Conservation (phyloP, 345 rosid species). For the Pistacia vera region DNA sequence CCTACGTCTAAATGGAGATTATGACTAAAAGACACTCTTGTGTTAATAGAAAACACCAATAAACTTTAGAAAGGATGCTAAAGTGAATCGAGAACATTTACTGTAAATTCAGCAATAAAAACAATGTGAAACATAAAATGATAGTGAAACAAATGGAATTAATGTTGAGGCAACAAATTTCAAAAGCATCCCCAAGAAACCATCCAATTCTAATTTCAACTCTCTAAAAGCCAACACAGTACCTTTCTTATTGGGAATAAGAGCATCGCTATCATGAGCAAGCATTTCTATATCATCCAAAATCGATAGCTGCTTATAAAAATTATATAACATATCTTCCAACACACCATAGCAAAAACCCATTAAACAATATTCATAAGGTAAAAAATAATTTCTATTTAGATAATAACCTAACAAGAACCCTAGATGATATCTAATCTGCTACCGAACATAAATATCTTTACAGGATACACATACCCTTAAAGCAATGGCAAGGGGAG, state of each 20-base stretch:
- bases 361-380: not conserved
- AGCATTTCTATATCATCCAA: not conserved
- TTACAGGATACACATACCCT: conserved; percentile 43
- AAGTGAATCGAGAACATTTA: too few species aligned
- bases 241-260: not conserved
- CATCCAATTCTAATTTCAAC: not conserved
- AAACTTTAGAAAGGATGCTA: too few species aligned
- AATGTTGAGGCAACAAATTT: not conserved
- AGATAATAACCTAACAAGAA: not conserved
- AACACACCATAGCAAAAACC: not conserved
- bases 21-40: not conserved
- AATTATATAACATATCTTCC: not conserved
- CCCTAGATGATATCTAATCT: not conserved
- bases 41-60: too few species aligned
- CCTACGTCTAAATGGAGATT: not conserved
- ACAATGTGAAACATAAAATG: not conserved
- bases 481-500: conserved; percentile 57
- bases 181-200: not conserved
- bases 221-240: conserved; percentile 4
- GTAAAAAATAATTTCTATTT: not conserved
- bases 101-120: not conserved
- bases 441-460: conserved; percentile 1
- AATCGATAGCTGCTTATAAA: not conserved
- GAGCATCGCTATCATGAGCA: not conserved
- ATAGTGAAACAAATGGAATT: not conserved